phyloP scores from a whole-genome alignment of 495 filamentous ascomycete species.

The Cercophora scortea region DNA sequence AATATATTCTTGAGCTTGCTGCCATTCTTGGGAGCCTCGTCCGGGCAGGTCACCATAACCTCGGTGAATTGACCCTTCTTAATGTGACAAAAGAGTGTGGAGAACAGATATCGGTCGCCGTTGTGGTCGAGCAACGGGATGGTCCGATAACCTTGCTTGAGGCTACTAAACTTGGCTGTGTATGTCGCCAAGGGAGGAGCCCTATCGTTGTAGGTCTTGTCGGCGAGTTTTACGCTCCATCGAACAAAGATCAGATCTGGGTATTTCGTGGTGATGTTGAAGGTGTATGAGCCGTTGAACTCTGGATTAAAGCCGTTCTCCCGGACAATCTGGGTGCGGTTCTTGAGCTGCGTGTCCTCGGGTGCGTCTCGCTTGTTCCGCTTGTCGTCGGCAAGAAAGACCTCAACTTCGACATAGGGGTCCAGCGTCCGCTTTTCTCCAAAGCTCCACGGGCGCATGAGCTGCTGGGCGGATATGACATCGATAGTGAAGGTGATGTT shows the following conservation, averaged over 20 bases:
- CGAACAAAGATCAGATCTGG: conserved; percentile 90
- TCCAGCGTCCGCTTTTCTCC: conserved; percentile 68
- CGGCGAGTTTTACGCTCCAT: conserved; percentile 80
- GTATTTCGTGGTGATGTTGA: conserved; percentile 80
- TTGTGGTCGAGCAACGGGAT: conserved; percentile 84
- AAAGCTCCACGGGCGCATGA: conserved; percentile 71
- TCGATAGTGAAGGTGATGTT: conserved; percentile 76
- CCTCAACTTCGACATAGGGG: conserved; percentile 89
- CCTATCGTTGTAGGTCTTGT: conserved; percentile 58
- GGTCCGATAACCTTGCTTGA: conserved; percentile 94
- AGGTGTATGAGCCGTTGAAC: conserved; percentile 63
- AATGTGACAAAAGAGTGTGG: conserved; percentile 87
- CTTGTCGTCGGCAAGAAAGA: conserved; percentile 91
- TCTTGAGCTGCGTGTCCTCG: conserved; percentile 56
- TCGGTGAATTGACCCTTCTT: conserved; percentile 51
- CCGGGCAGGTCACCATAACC: conserved; percentile 40
- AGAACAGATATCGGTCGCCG: conserved; percentile 87
- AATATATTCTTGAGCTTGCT: conserved; percentile 44
- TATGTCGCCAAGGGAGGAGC: conserved; percentile 70
- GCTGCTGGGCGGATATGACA: conserved; percentile 87
- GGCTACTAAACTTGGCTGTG: conserved; percentile 80
- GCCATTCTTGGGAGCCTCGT: conserved; percentile 28
- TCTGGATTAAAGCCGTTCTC: conserved; percentile 89
- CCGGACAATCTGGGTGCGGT: conserved; percentile 66
- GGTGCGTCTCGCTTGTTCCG: conserved; percentile 38